A percentile compares a stretch with the other conserved stretches of the same genome.
Conservation (phyloP, 768 basidiomycete genomes). For the Amylocystis lapponica region DNA sequence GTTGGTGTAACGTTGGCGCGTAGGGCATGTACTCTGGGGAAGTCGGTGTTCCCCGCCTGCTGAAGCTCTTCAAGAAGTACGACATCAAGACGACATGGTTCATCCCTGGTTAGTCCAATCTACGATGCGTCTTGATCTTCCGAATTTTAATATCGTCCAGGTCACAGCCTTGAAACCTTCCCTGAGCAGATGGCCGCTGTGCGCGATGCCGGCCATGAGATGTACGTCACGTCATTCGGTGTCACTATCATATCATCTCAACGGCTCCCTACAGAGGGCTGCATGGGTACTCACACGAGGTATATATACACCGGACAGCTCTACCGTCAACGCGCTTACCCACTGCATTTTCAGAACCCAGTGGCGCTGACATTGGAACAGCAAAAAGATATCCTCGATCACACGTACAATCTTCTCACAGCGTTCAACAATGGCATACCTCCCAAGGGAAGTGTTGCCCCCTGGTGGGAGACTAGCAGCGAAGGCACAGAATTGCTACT, state of each 20-base stretch:
- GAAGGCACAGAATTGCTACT: conserved; percentile 60
- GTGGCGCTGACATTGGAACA: conserved; percentile 53
- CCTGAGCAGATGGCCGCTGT: conserved; percentile 64
- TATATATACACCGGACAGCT: conserved; percentile 9
- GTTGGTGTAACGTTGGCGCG: neutral
- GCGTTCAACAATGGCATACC: conserved; percentile 55
- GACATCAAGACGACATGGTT: conserved; percentile 70
- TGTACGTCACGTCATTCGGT: conserved; percentile 27
- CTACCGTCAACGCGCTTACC: neutral
- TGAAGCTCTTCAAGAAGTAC: conserved; percentile 70
- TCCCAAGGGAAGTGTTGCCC: conserved; percentile 63
- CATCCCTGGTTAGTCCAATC: conserved; percentile 70
- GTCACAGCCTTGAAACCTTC: conserved; percentile 72
- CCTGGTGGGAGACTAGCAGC: conserved; percentile 77
- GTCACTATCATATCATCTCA: neutral
- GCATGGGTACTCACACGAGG: conserved; percentile 71
- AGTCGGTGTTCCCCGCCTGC: conserved; percentile 60
- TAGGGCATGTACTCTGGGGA: conserved; percentile 72
- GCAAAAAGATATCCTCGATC: conserved; percentile 64
- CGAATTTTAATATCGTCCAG: conserved; percentile 21
- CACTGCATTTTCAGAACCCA: conserved; percentile 43
- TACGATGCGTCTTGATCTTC: neutral
- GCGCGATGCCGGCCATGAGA: conserved; percentile 68
- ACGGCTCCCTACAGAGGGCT: conserved; percentile 38
- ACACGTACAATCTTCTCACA: conserved; percentile 60